Evolutionary conservation across 768 basidiomycete genomes (phyloP).

Genomic region (Agaricus bisporus): DNA sequence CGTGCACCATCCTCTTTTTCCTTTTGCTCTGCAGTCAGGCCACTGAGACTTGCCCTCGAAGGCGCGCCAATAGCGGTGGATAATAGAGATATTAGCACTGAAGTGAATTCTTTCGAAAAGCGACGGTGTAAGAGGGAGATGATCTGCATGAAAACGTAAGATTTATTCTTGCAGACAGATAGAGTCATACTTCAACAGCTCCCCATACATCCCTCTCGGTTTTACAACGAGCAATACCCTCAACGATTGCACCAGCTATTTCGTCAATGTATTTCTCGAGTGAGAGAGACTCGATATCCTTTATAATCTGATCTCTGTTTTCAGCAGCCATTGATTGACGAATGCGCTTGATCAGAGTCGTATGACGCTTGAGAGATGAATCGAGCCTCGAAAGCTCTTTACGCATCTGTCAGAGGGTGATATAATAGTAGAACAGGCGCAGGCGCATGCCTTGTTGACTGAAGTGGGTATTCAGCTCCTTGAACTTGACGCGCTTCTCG

Average conservation of each 20-base stretch:
- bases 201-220: constrained; percentile 90
- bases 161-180: constrained; percentile 1
- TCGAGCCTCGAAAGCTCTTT: constrained; percentile 76
- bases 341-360: constrained; percentile 90
- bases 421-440: neutral
- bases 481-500: constrained; percentile 53
- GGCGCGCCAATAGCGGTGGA: constrained; percentile 53
- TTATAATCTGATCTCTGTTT: constrained; percentile 81
- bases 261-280: constrained; percentile 97
- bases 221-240: constrained; percentile 84
- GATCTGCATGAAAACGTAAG: constrained; percentile 42
- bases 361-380: constrained; percentile 94
- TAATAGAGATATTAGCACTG: constrained; percentile 57
- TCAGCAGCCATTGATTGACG: constrained; percentile 79
- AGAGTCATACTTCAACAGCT: constrained; percentile 73
- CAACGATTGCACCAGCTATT: constrained; percentile 79
- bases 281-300: constrained; percentile 85
- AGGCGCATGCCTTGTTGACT: constrained; percentile 37
- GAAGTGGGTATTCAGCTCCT: constrained; percentile 46
- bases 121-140: constrained; percentile 86
- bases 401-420: neutral
- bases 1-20: constrained; percentile 89
- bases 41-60: constrained; percentile 46
- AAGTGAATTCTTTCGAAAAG: constrained; percentile 76
- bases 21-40: constrained; percentile 66